Base-by-base conservation (phyloP, 495 filamentous ascomycete species). In the Acidomyces sp. region DNA sequence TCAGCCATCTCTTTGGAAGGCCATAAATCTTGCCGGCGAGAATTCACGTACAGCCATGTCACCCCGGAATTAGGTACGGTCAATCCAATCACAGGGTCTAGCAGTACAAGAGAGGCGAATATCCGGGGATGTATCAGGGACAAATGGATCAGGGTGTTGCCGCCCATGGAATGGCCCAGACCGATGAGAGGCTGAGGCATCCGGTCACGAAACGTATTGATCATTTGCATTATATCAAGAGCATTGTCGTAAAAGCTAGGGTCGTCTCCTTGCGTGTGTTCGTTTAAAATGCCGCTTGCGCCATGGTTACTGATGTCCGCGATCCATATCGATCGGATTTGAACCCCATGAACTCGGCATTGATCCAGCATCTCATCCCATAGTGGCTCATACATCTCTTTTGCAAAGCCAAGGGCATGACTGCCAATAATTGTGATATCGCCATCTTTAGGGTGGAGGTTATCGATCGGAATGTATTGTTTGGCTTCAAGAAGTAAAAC, bases 371-470 rank as follows among this genome's bases (percentile, higher is more conserved):
- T 64, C 41, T 90, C 81, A 34, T 79, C 80, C 77, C 82, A 93
- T 3, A 92, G 68, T 3, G 86, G 82, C 52, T 93, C 86, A 56
- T 92, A 94, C 13, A 93, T 66, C 63, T 85, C 87, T 77, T 94
- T 94, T n/a, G 80, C 78, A 51, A 93, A 88, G 35, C 80, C 85
- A 62, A 88, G 92, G 9, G 83, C 87, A 59, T 88, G 82, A 9
- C 82, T 76, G 15, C 69, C 83, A 40, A 94, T 71, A 51, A 94
- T 80, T 23, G 84, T 93, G 5, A 92, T 60, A 60, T 90, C 85
- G 5, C 82, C 82, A 0, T 69, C 68, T 41, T 74, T 63, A 0
- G 80, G 75, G 40, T 62, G 50, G 0, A 60, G 67, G 55, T 85
- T 82, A 56, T 76, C 69, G 17, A 72, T 52, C 1, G 84, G 83